Evolutionary conservation across 202 grass and related monocot species (phyloP).

Genomic region (Dendrocalamus latiflorus): DNA sequence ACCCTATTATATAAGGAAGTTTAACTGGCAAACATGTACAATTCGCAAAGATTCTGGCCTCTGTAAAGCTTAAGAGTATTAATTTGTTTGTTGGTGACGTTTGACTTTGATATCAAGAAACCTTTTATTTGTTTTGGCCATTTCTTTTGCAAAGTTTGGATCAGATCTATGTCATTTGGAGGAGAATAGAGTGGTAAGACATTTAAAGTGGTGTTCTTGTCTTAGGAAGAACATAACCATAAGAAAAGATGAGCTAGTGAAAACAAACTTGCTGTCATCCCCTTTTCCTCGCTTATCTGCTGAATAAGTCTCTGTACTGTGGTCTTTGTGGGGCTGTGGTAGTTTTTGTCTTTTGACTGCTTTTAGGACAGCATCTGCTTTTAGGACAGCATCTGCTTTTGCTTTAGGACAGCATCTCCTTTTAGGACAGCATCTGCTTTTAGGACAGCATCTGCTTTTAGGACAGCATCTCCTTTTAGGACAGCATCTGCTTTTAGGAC

Average conservation of each 20-base stretch:
- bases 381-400: no score
- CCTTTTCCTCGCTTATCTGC: not conserved
- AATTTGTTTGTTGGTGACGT: conserved; percentile 11
- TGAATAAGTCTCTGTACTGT: no score
- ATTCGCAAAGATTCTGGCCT: not conserved
- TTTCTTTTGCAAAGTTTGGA: not conserved
- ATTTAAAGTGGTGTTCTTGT: not conserved
- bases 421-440: no score
- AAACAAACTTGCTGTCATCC: conserved; percentile 15
- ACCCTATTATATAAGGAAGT: not conserved
- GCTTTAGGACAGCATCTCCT: no score
- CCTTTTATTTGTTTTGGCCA: not conserved
- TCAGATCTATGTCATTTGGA: not conserved
- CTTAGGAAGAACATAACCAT: not conserved
- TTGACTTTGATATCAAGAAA: not conserved
- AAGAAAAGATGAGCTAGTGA: not conserved
- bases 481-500: no score
- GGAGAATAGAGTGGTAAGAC: not conserved
- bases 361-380: no score
- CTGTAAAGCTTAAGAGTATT: not conserved
- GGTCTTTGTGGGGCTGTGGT: no score
- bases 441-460: no score
- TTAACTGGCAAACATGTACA: not conserved
- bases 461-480: no score
- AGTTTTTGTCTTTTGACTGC: no score